A percentile compares a stretch with the other conserved stretches of the same genome.
Conservation (phyloP, 108 stramenopile genomes). For the Parietichytrium sp. region DNA sequence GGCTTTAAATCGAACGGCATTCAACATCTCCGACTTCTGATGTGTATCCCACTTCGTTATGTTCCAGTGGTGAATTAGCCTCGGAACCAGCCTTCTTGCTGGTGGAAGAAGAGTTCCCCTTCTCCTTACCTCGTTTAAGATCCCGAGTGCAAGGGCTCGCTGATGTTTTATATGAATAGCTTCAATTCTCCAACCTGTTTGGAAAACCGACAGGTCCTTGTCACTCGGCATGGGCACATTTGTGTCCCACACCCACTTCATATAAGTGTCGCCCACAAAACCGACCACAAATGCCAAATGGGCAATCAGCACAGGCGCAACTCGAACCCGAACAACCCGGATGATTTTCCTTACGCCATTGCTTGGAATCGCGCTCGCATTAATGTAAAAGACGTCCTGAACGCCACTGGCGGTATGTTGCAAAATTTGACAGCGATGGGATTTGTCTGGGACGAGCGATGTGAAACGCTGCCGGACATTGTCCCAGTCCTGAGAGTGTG, state of each 20-base stretch:
- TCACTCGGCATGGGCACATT: background rate
- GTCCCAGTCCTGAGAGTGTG: background rate
- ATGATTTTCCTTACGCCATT: background rate
- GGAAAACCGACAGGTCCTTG: background rate
- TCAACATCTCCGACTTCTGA: background rate
- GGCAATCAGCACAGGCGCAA: background rate
- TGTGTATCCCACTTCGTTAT: background rate
- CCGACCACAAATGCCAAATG: background rate
- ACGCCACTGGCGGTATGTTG: slow-evolving; percentile 10
- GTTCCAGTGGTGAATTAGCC: background rate
- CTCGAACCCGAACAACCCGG: background rate
- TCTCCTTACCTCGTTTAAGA: background rate
- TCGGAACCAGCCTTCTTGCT: background rate
- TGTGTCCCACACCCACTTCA: background rate
- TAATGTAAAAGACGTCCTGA: background rate
- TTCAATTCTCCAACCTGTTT: background rate
- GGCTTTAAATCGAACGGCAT: background rate
- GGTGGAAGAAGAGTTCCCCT: background rate
- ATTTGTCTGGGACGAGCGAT: background rate
- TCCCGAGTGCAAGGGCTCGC: background rate
- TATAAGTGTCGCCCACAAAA: background rate
- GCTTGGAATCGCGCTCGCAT: background rate
- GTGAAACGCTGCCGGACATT: background rate
- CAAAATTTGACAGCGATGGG: slow-evolving; percentile 10
- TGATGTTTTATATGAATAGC: background rate